Conservation (phyloP, 345 rosid species). For the Lumnitzera racemosa region DNA sequence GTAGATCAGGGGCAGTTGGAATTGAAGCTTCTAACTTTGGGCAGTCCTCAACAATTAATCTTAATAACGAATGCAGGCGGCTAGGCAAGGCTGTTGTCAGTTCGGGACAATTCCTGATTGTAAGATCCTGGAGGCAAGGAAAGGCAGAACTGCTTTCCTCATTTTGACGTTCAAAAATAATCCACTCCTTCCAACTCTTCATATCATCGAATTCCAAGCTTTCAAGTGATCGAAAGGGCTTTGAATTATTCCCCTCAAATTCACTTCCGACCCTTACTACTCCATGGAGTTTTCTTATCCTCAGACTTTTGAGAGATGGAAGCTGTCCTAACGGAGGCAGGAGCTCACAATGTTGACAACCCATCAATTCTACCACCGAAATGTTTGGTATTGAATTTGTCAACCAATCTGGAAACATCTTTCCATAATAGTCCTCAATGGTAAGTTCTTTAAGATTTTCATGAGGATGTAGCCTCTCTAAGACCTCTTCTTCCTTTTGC, state of each 20-base stretch:
- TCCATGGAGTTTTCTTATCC: slow-evolving; percentile 18
- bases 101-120: slow-evolving; percentile 6
- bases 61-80: slow-evolving; percentile 4
- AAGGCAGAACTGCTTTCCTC: slow-evolving; percentile 3
- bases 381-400: slow-evolving; percentile 20
- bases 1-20: neutral
- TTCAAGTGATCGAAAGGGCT: slow-evolving; percentile 28
- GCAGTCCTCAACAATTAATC: slow-evolving; percentile 7
- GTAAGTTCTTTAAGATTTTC: slow-evolving; percentile 21
- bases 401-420: slow-evolving; percentile 29
- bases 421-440: slow-evolving; percentile 27
- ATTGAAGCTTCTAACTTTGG: slow-evolving; percentile 3
- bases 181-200: slow-evolving; percentile 11
- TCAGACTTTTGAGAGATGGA: slow-evolving; percentile 23
- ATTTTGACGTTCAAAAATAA: neutral
- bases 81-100: slow-evolving; percentile 3
- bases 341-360: slow-evolving; percentile 22
- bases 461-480: slow-evolving; percentile 35
- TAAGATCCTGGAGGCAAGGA: slow-evolving; percentile 10
- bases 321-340: slow-evolving; percentile 37
- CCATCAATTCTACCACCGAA: slow-evolving; percentile 12
- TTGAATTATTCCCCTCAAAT: slow-evolving; percentile 18
- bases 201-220: slow-evolving; percentile 10
- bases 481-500: slow-evolving; percentile 15
- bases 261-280: slow-evolving; percentile 23